Evolutionary conservation across 106 monocot genomes (phyloP).

Genomic region (Dactylorhiza incarnata): DNA sequence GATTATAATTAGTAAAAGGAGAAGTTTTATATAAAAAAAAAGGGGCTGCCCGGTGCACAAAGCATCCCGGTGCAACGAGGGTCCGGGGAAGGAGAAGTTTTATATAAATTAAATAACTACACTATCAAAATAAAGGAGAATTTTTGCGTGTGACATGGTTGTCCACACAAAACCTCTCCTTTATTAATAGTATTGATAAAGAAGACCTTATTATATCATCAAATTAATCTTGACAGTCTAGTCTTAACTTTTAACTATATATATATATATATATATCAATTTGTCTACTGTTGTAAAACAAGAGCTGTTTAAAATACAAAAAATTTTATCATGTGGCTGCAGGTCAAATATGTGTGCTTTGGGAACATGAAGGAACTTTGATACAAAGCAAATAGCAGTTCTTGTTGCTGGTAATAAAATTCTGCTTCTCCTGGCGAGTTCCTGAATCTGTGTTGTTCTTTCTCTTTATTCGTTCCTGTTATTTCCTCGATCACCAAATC

Average conservation of each 20-base stretch:
- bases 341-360: conserved; percentile 95
- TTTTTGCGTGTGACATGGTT: background rate
- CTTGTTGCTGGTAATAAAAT: background rate
- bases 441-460: background rate
- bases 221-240: too few relatives aligned
- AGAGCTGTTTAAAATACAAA: background rate
- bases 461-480: background rate
- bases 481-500: background rate
- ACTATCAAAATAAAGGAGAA: background rate
- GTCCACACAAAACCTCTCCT: too few relatives aligned
- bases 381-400: conserved; percentile 4
- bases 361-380: conserved; percentile 62
- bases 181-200: too few relatives aligned
- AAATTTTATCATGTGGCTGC: conserved; percentile 8
- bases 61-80: too few relatives aligned
- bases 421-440: background rate
- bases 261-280: too few relatives aligned
- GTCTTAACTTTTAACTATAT: too few relatives aligned
- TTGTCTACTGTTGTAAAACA: background rate
- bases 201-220: too few relatives aligned
- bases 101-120: too few relatives aligned
- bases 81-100: too few relatives aligned
- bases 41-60: too few relatives aligned
- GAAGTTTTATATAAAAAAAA: too few relatives aligned
- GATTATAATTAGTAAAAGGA: too few relatives aligned